phyloP scores from a whole-genome alignment of 2,329 filamentous ascomycete species.

The Phialophora tarda region DNA sequence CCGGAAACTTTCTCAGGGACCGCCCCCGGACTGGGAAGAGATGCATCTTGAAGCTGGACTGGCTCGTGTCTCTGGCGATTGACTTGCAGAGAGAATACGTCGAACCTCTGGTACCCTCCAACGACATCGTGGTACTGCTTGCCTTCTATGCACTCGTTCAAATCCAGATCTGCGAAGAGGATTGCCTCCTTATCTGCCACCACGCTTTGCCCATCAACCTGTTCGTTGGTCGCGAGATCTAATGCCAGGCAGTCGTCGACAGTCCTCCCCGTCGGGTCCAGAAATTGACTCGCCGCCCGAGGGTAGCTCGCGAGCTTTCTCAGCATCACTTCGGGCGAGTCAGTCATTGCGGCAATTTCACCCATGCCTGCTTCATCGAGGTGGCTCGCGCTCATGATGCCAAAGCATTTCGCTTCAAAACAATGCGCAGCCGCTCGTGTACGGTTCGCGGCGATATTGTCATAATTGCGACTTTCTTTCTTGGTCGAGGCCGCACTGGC shows the following conservation, averaged over 20 bases:
- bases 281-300: constrained; percentile 56
- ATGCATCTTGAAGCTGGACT: constrained; percentile 26
- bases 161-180: constrained; percentile 59
- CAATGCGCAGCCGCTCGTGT: constrained; percentile 61
- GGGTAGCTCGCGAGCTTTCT: constrained; percentile 47
- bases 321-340: constrained; percentile 38
- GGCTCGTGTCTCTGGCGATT: constrained; percentile 50
- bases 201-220: background rate
- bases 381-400: constrained; percentile 55
- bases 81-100: constrained; percentile 60
- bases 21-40: background rate
- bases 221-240: constrained; percentile 28
- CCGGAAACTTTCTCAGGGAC: constrained; percentile 8
- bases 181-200: constrained; percentile 57
- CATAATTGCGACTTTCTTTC: constrained; percentile 51
- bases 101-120: constrained; percentile 61
- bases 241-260: constrained; percentile 48
- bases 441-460: constrained; percentile 61
- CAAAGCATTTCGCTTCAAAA: constrained; percentile 65
- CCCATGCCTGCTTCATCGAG: constrained; percentile 52
- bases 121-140: constrained; percentile 65
- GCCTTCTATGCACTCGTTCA: constrained; percentile 58
- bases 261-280: constrained; percentile 57
- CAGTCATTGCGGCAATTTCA: constrained; percentile 42
- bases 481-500: constrained; percentile 11